A percentile compares a stretch with the other conserved stretches of the same genome.
phyloP scores from a whole-genome alignment of 148 eudicot species.

The Amaranthus palmeri region DNA sequence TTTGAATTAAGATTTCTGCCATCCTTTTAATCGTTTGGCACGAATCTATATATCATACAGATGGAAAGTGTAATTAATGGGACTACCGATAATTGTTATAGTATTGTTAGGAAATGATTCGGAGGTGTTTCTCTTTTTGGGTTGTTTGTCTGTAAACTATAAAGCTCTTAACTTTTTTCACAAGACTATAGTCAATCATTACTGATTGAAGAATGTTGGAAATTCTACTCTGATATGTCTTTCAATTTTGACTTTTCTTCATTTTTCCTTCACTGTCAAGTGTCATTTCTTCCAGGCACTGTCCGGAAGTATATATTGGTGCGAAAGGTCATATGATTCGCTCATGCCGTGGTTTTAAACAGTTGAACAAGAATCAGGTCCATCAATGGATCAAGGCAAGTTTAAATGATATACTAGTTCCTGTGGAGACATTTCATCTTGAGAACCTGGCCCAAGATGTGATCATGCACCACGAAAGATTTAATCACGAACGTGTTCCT shows the following conservation, averaged over 20 bases:
- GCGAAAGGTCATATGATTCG: slow-evolving; percentile 68
- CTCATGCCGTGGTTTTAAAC: slow-evolving; percentile 62
- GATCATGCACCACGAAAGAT: slow-evolving; percentile 68
- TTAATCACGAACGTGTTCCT: slow-evolving; percentile 73
- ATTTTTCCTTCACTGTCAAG: slow-evolving; percentile 8
- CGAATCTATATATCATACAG: no score
- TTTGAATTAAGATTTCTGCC: no score
- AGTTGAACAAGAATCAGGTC: slow-evolving; percentile 39
- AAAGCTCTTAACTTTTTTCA: no score
- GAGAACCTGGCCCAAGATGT: slow-evolving; percentile 51
- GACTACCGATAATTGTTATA: no score
- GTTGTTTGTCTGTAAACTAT: no score
- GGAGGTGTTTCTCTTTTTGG: no score
- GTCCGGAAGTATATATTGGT: slow-evolving; percentile 93
- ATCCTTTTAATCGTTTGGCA: no score
- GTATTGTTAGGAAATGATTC: no score
- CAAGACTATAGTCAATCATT: no score
- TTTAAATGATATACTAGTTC: slow-evolving; percentile 56
- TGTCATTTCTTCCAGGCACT: slow-evolving; percentile 46
- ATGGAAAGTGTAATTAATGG: no score
- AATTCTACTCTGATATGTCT: neutral
- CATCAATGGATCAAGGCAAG: slow-evolving; percentile 65
- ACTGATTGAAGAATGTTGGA: no score
- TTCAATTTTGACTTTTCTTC: neutral
- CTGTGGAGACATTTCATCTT: slow-evolving; percentile 74